Conservation (phyloP, 192 early-diverging fungal genomes). For the Geranomyces michiganensis region DNA sequence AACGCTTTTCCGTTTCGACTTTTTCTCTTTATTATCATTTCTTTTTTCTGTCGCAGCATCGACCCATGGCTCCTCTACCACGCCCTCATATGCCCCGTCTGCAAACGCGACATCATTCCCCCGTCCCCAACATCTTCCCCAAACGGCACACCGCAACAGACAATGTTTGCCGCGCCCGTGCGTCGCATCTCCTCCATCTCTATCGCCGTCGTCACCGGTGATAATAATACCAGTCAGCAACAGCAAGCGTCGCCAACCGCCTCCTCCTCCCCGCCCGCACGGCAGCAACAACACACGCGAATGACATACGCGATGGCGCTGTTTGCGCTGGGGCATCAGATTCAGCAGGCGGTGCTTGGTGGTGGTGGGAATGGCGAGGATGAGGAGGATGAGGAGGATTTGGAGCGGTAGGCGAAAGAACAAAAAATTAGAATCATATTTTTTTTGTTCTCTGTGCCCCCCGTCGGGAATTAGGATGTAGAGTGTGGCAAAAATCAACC, state of each 20-base stretch:
- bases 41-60: slow-evolving; percentile 35
- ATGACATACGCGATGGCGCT: no score
- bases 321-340: no score
- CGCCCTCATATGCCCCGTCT: slow-evolving; percentile 53
- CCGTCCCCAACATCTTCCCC: not conserved
- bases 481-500: no score
- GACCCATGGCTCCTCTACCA: slow-evolving; percentile 57
- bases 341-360: no score
- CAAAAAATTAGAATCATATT: no score
- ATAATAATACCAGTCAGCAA: not conserved
- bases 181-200: slow-evolving; percentile 9
- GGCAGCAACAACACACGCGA: no score
- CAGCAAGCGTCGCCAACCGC: not conserved
- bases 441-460: no score
- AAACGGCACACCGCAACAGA: not conserved
- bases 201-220: not conserved
- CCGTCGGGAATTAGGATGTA: no score
- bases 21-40: not conserved
- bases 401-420: no score
- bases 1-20: not conserved
- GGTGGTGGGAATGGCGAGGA: no score
- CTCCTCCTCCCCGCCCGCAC: no score
- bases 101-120: slow-evolving; percentile 51
- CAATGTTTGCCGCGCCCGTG: not conserved
- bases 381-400: no score